Base-by-base conservation (phyloP, 495 filamentous ascomycete genomes). In the Penicillium herquei region DNA sequence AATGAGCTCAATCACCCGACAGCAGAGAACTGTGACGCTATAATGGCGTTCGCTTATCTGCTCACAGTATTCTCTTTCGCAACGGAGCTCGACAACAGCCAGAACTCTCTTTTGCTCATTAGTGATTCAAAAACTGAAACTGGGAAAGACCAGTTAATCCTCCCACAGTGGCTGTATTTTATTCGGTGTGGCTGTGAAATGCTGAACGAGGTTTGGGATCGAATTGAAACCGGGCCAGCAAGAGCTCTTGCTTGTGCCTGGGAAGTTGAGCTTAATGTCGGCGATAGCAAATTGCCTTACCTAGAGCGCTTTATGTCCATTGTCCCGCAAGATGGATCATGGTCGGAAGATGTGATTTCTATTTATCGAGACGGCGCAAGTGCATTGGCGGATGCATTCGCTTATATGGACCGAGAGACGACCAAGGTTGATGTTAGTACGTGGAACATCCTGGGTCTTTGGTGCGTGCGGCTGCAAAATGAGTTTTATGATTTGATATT, bases 41-140 rank as follows among this genome's bases (percentile, higher is more conserved):
- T 74, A 6, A 46, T 76, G n/a, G 59, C 62, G 48, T 74, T 73
- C 35, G 57, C 66, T 2, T 71, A 68, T 44, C 17, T 73, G 4
- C 54, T 70, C 7, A 70, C 78, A 57, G 67, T 79, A 56, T 65
- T 58, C 48, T 59, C 57, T 5, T 48, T 59, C 1, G 57, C 57
- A 13, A 60, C 49, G 11, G 53, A 53, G 21, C n/a, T 49, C 3
- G 53, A 54, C 34, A 34, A 34, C 17, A 12, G 49, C n/a, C 50
- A 14, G 9, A 51, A 56, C 30, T 51, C 61, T 7, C 40, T 64
- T 8, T 40, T 60, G 8, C 47, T 64, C 8, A 37, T 64, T 13
- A 44, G 53, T 21, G 41, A 57, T 7, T 30, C 14, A 11, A n/a
- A 2, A 17, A 32, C 7, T 16, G 14, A 21, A 13, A 9, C 11